Base-by-base conservation (phyloP, 768 basidiomycete species). In the Hericium erinaceus region DNA sequence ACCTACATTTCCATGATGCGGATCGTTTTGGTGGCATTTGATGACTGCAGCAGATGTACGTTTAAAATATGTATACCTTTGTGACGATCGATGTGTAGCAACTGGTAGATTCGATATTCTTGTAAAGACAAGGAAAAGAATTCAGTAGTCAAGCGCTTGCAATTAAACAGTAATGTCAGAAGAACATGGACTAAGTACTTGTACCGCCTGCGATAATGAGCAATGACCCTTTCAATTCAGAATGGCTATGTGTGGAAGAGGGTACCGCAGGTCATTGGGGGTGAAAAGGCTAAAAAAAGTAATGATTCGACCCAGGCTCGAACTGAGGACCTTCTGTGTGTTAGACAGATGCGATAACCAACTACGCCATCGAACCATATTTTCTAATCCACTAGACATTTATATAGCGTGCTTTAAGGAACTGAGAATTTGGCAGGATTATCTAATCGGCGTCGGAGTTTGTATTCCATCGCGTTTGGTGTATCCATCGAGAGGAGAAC, bases 331-430 rank as follows among this genome's bases (percentile, higher is more conserved):
- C 61, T 63, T 63, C 61, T 63, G 61, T 63, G 61, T 83, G 81
- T 83, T 81, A 83, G 82, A 83, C 81, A 82, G 80, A 83, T 81
- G 82, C 80, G 81, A 83, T 83, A 83, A 82, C 81, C 82, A 82
- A 82, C 81, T 83, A 82, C 81, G 80, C 82, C 81, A 83, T 81
- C 80, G 61, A 60, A 62, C 61, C 61, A 26, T 46, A 44, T 1
- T 41, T 28, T 28, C 28, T n/a, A n/a, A n/a, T n/a, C 3, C 28
- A 28, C 28, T 7, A 28, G n/a, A 28, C 7, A 28, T 33, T 33
- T 33, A 33, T 33, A 33, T 8, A 10, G 4, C 1, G 1, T 33
- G 1, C 9, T 33, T 2, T 33, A 33, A 33, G 33, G 33, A 7
- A 33, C 33, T 10, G 16, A 46, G 20, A 9, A 20, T 9, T 20